A percentile compares a stretch with the other conserved stretches of the same genome.
These are phyloP conservation scores for Rutstroemia sydowiana DNA, from an alignment of 2,329 filamentous ascomycete genomes.

Conservation along the genomic window DNA sequence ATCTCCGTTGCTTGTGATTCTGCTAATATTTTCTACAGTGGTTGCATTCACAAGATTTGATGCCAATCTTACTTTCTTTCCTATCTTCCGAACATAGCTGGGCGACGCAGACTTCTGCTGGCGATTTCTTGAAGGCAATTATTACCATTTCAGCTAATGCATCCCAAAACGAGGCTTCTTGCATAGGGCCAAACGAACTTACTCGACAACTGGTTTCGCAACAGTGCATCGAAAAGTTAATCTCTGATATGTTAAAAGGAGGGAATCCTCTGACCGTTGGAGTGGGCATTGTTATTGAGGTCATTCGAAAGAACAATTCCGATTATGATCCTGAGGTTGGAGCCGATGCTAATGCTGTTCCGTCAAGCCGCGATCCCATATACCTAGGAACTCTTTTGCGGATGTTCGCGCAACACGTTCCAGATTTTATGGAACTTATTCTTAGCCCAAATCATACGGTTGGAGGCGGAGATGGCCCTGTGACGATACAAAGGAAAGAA, in stretches of 20 bases:
- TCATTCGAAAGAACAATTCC: conserved; percentile 98
- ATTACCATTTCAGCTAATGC: conserved; percentile 98
- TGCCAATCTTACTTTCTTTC: conserved; percentile 80
- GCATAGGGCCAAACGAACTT: conserved; percentile 94
- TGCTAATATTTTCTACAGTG: conserved; percentile 49
- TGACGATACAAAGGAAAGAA: conserved; percentile 61
- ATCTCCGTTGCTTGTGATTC: background rate
- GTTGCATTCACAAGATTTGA: conserved; percentile 82
- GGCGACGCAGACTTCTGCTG: conserved; percentile 90
- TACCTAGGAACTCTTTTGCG: conserved; percentile 87
- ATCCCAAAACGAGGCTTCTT: conserved; percentile 96
- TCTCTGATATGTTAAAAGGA: conserved; percentile 83
- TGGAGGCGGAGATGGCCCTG: conserved; percentile 46
- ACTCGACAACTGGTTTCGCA: conserved; percentile 90
- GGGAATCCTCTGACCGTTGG: conserved; percentile 93
- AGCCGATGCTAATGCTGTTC: conserved; percentile 68
- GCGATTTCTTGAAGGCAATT: conserved; percentile 96
- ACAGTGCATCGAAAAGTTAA: conserved; percentile 74
- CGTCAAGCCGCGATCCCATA: conserved; percentile 85
- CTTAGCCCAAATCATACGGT: conserved; percentile 60
- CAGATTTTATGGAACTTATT: conserved; percentile 88
- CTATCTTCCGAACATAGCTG: conserved; percentile 78
- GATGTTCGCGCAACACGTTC: conserved; percentile 85
- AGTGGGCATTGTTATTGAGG: conserved; percentile 95
- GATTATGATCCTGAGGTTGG: conserved; percentile 95